Evolutionary conservation across 2,329 filamentous ascomycete genomes (phyloP).

Genomic region (Eurotiales sp.): DNA sequence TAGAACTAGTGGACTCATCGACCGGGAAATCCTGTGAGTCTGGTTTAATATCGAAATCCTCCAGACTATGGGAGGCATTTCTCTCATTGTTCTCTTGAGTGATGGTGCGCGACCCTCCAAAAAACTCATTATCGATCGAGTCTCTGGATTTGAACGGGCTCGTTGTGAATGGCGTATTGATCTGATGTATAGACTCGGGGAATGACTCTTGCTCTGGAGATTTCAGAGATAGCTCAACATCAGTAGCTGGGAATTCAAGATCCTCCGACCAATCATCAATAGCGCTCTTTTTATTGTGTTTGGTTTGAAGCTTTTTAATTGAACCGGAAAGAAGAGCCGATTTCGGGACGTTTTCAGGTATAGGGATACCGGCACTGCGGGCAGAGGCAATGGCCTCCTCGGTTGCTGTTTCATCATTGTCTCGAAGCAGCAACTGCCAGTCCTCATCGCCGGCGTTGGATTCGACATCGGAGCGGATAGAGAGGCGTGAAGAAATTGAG

Average conservation of each 20-base stretch:
- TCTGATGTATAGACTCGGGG: constrained; percentile 64
- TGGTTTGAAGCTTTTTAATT: constrained; percentile 80
- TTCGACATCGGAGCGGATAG: constrained; percentile 77
- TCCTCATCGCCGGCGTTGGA: constrained; percentile 77
- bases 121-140: constrained; percentile 9
- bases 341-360: constrained; percentile 79
- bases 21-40: constrained; percentile 3
- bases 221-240: constrained; percentile 61
- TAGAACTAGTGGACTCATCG: constrained; percentile 8
- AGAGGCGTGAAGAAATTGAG: constrained; percentile 76
- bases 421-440: constrained; percentile 78
- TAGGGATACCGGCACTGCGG: constrained; percentile 83
- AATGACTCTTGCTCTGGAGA: constrained; percentile 58
- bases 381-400: constrained; percentile 83
- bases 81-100: not conserved
- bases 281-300: constrained; percentile 67
- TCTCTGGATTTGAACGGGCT: constrained; percentile 37
- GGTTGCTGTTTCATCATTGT: constrained; percentile 79
- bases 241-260: constrained; percentile 61
- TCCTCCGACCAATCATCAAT: constrained; percentile 82
- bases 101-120: not conserved
- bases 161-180: constrained; percentile 49
- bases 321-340: constrained; percentile 89
- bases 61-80: not conserved
- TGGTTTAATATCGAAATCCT: constrained; percentile 2